Base-by-base conservation (phyloP, 1,139 yeast genomes). In the Candida tropicalis region DNA sequence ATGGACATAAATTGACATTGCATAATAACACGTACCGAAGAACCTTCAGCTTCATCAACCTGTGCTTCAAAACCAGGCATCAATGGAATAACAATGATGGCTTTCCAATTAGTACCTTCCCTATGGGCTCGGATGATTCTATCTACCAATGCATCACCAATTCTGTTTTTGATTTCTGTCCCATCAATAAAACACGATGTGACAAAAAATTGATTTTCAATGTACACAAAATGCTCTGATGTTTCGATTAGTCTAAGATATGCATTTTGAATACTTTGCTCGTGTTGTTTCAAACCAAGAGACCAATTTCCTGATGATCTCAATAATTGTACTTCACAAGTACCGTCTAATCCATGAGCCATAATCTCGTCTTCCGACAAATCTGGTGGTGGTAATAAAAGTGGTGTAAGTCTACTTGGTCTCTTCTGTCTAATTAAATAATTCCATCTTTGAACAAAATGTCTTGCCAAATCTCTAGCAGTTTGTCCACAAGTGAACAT, bases 1-100 rank as follows among this genome's bases (percentile, higher is more conserved):
- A 95, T 95, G 2, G 96, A 85, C 81, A 87, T 83, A 62, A 82
- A 95, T 65, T 95, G 98, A 59, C 98, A 90, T 66, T 91, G 95
- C 96, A 93, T 91, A 55, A 95, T 95, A 26, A 93, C 87, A 55
- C 99, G 79, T 5, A 95, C 93, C 17, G 96, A 82, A 0, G 97
- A 86, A 5, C 97, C 99, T 54, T 90, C 97, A 5, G 95, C 87
- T 52, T 87, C 81, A 61, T 93, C 98, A 27, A 95, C 96, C 53
- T 90, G 89, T 13, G 96, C 84, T 58, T 88, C 96, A 62, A 95
- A 95, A 0, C 99, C 99, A 1, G 99, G 99, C 95, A 93, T 89
- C 54, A 95, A 72, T 3, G 99, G 99, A 48, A 95, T 89, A 5
- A 93, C 78, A 48, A 93, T 84, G 15, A 90, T 78, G 1, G 98